These are phyloP conservation scores for Aurantiochytrium sp. DNA, from an alignment of 108 stramenopile genomes.

Conservation along the genomic window DNA sequence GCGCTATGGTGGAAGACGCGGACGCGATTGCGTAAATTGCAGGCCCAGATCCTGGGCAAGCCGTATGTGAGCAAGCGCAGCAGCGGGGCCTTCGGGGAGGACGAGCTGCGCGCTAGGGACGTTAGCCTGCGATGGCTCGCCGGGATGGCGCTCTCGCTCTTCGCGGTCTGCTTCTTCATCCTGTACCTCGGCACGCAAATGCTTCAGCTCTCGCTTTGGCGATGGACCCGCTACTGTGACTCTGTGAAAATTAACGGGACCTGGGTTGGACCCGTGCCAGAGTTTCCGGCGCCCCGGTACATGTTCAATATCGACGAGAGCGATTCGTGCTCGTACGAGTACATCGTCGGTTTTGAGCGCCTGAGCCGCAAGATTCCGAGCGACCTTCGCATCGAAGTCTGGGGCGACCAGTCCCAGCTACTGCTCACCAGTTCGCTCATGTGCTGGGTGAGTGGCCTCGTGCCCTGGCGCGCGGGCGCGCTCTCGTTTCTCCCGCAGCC, in stretches of 20 bases:
- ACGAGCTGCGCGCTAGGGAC: background rate
- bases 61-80: background rate
- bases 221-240: background rate
- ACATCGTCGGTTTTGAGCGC: background rate
- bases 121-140: background rate
- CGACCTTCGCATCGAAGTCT: background rate
- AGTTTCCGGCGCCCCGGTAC: background rate
- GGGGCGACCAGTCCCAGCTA: background rate
- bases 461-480: background rate
- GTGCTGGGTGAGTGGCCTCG: slow-evolving; percentile 5
- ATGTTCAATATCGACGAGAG: background rate
- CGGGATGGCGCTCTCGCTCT: background rate
- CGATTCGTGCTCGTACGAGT: background rate
- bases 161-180: background rate
- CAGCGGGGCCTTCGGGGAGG: background rate
- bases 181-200: background rate
- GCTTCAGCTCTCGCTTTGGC: background rate
- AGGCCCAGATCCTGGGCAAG: background rate
- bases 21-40: too few relatives aligned
- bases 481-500: background rate
- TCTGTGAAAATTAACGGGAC: background rate
- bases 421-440: background rate
- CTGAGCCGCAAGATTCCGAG: background rate
- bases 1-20: too few relatives aligned
- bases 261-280: background rate